Evolutionary conservation across 345 rosid genomes (phyloP).

Genomic region (Ceriops zippeliana): DNA sequence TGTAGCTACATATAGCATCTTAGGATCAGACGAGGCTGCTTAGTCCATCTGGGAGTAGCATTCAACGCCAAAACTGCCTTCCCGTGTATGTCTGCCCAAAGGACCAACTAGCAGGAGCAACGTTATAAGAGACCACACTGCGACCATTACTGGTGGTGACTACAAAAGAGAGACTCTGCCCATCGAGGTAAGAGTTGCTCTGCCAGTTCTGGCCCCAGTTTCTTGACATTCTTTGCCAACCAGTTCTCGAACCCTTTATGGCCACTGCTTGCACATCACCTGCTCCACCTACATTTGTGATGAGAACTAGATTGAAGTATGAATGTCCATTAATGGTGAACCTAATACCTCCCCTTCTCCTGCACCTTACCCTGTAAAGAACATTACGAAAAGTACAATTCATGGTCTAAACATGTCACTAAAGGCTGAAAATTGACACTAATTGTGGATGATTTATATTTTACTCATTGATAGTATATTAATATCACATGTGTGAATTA

Average conservation of each 20-base stretch:
- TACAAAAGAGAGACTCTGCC: conserved; percentile 50
- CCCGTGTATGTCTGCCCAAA: conserved; percentile 50
- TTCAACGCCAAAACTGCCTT: conserved; percentile 15
- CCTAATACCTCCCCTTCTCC: conserved; percentile 54
- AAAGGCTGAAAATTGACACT: no score
- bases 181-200: conserved; percentile 50
- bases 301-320: conserved; percentile 53
- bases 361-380: conserved; percentile 20
- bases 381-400: neutral
- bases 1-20: neutral
- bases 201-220: conserved; percentile 82
- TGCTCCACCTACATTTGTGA: conserved; percentile 63
- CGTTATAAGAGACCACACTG: conserved; percentile 41
- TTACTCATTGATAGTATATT: no score
- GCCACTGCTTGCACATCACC: conserved; percentile 56
- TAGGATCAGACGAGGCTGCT: neutral
- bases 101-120: conserved; percentile 54
- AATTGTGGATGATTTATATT: no score
- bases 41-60: neutral
- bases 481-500: no score
- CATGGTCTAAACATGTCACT: no score
- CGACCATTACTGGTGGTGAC: conserved; percentile 54
- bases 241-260: conserved; percentile 53
- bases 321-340: conserved; percentile 56
- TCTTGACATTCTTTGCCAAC: conserved; percentile 66